phyloP scores from a whole-genome alignment of 441 rosid genomes.

The Pelargonium australe region DNA sequence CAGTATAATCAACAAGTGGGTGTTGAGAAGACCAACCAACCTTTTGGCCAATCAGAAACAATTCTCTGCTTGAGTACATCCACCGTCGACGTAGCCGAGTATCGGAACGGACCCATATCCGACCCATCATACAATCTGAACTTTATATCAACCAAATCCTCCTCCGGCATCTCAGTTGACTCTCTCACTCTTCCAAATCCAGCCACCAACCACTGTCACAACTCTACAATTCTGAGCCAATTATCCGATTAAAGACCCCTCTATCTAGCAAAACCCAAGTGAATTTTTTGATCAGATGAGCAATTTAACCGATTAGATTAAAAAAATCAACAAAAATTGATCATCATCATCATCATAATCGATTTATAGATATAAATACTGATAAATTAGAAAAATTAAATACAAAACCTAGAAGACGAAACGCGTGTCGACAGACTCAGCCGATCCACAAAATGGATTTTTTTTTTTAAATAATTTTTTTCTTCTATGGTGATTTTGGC shows the following conservation, averaged over 20 bases:
- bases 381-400: neutral
- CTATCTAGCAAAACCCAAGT: slow-evolving; percentile 15
- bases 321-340: neutral
- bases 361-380: neutral
- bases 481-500: slow-evolving; percentile 23
- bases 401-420: neutral
- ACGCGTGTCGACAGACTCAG: neutral
- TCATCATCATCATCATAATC: neutral
- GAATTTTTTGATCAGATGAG: neutral
- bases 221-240: slow-evolving; percentile 7
- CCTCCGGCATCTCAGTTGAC: slow-evolving; percentile 70
- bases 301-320: neutral
- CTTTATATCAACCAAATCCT: slow-evolving; percentile 69
- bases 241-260: slow-evolving; percentile 15
- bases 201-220: slow-evolving; percentile 22
- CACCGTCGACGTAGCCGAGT: slow-evolving; percentile 71
- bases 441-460: neutral
- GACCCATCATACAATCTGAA: slow-evolving; percentile 91
- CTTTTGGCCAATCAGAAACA: slow-evolving; percentile 95
- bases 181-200: slow-evolving; percentile 21
- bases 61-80: slow-evolving; percentile 84
- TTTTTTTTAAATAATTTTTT: neutral
- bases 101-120: slow-evolving; percentile 85
- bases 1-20: neutral
- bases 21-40: slow-evolving; percentile 23